Base-by-base conservation (phyloP, 148 eudicot species). In the Diospyros kaki region DNA sequence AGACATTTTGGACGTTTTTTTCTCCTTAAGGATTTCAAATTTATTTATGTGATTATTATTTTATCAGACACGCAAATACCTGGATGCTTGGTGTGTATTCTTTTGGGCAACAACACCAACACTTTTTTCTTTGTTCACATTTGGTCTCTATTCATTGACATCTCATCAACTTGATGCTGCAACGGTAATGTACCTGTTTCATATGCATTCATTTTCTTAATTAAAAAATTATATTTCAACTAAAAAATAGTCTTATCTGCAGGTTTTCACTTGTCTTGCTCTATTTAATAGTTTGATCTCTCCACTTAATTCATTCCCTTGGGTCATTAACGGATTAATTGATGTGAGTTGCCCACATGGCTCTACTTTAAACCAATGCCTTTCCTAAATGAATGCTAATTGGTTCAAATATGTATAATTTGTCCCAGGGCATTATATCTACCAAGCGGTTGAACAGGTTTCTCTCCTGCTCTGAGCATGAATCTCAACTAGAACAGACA, bases 21-120 rank as follows among this genome's bases (percentile, higher is more conserved):
- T 58, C 28, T 59, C 42, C 46, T 65, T 28, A 54, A 76, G 28
- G 43, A 50, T 6, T 65, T 48, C 51, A 52, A 55, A 18, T 45
- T 53, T 41, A n/a, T 73, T 2, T 48, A 72, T 64, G 55, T 7
- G 38, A 12, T 60, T 65, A 45, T 58, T 70, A 44, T 28, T 58
- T 12, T 44, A 52, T 65, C 76, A 95, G 98, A 92, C 92, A 28
- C 90, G 98, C 65, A 92, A 95, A 81, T 95, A 95, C 79, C 79
- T 95, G 84, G 98, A 95, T 87, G 97, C 98, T 15, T 95, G 98
- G 98, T 95, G 98, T 77, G 98, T 95, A 53, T 95, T 95, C 84
- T 95, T 95, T 84, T 92, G 98, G 98, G 97, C 98, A 63, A 90
- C 97, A 39, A 95, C 98, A 73, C 98, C 98, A 41, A 88, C 98